These are phyloP conservation scores for Suillus brevipes DNA, from an alignment of 768 basidiomycete genomes.

Conservation along the genomic window DNA sequence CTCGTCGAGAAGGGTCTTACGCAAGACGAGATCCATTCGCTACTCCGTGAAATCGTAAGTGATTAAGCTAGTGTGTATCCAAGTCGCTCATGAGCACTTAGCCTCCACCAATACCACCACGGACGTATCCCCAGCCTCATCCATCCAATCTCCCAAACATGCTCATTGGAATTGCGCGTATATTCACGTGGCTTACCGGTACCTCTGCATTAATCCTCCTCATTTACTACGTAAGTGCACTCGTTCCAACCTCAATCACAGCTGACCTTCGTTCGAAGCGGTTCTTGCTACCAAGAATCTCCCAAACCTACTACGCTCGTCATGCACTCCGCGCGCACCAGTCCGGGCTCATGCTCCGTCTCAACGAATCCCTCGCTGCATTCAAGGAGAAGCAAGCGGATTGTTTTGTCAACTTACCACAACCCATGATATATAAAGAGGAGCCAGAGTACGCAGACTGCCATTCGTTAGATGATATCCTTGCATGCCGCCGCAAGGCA, in stretches of 20 bases:
- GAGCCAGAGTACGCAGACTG: constrained; percentile 43
- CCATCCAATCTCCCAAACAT: constrained; percentile 71
- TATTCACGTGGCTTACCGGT: constrained; percentile 68
- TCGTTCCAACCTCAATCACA: constrained; percentile 4
- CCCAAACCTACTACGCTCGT: constrained; percentile 59
- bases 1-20: constrained; percentile 69
- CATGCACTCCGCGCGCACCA: constrained; percentile 63
- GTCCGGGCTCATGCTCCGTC: constrained; percentile 49
- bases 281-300: constrained; percentile 66
- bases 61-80: background rate
- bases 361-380: constrained; percentile 55
- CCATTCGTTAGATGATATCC: constrained; percentile 44
- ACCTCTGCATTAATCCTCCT: constrained; percentile 58
- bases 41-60: constrained; percentile 59
- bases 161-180: constrained; percentile 57
- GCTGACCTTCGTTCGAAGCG: constrained; percentile 43
- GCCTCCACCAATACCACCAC: constrained; percentile 60
- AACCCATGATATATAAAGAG: constrained; percentile 52
- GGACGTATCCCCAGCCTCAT: constrained; percentile 68
- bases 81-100: constrained; percentile 20
- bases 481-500: constrained; percentile 17
- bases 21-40: constrained; percentile 55
- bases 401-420: constrained; percentile 58
- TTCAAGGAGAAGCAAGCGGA: constrained; percentile 58
- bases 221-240: constrained; percentile 60